These are phyloP conservation scores for Cadophora sp. DNA, from an alignment of 2,329 filamentous ascomycete genomes.

Conservation along the genomic window DNA sequence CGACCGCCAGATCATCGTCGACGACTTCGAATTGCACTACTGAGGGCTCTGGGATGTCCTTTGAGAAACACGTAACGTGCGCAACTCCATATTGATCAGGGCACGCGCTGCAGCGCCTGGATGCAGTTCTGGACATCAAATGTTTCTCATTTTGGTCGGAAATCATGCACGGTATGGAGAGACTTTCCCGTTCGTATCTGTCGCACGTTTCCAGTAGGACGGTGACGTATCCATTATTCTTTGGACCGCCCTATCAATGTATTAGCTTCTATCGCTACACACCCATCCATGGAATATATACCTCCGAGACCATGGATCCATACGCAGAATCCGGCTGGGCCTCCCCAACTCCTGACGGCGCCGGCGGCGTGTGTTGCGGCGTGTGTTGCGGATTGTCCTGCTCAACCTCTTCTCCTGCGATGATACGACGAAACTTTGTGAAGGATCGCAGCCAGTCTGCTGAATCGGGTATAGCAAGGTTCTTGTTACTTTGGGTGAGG, in stretches of 20 bases:
- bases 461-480: not conserved
- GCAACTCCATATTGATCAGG: not conserved
- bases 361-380: not conserved
- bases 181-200: not conserved
- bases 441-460: slow-evolving; percentile 5
- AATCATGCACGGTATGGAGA: not conserved
- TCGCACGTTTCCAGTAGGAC: not conserved
- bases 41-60: not conserved
- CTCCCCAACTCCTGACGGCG: not conserved
- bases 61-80: not conserved
- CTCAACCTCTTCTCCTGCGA: not conserved
- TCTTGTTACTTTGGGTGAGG: not conserved
- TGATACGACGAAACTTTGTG: not conserved
- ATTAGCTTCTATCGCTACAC: not conserved
- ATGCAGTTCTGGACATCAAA: not conserved
- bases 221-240: not conserved
- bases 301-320: not conserved
- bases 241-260: not conserved
- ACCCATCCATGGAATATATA: not conserved
- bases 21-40: not conserved
- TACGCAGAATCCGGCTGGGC: not conserved
- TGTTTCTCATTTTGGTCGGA: not conserved
- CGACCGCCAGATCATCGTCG: not conserved
- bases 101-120: not conserved
- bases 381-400: not conserved